Evolutionary conservation across 1,284 basidiomycete species (phyloP).

Genomic region (Malassezia equina): DNA sequence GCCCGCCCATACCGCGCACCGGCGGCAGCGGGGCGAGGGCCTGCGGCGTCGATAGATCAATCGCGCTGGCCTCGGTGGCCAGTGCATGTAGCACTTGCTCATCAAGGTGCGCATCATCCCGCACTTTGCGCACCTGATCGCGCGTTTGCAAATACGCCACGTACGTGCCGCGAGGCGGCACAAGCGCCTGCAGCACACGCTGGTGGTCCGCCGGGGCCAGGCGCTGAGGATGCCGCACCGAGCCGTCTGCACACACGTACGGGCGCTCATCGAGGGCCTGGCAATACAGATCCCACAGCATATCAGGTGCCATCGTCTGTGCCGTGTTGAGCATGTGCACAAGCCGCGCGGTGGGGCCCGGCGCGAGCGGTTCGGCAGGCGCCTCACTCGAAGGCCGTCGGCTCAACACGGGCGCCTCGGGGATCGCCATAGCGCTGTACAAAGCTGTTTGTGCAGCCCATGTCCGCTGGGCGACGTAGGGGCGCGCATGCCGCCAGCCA

Average conservation of each 20-base stretch:
- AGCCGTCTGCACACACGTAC: not conserved
- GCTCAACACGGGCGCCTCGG: not conserved
- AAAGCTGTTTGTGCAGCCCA: not conserved
- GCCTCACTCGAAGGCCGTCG: not conserved
- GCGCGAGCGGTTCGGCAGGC: not conserved
- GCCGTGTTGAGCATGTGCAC: not conserved
- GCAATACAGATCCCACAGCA: constrained; percentile 9
- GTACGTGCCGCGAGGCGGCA: not conserved
- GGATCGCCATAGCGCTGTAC: constrained; percentile 1
- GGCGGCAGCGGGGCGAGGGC: constrained; percentile 2
- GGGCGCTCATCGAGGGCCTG: constrained; percentile 10
- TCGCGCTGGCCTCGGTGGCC: not conserved
- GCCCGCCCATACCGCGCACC: constrained; percentile 5
- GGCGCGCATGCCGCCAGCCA: not conserved
- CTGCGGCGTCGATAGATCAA: constrained; percentile 13
- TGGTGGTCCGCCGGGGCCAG: constrained; percentile 7
- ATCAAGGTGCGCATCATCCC: not conserved
- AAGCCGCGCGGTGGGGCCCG: not conserved
- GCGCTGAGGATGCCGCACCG: constrained; percentile 3
- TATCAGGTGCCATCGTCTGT: constrained; percentile 1
- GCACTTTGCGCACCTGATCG: not conserved
- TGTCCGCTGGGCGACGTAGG: not conserved
- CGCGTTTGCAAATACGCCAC: not conserved
- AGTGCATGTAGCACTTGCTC: not conserved
- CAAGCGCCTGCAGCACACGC: constrained; percentile 10